Conservation (phyloP, 2,329 filamentous ascomycete genomes). For the Aspergillus puulaauensis region DNA sequence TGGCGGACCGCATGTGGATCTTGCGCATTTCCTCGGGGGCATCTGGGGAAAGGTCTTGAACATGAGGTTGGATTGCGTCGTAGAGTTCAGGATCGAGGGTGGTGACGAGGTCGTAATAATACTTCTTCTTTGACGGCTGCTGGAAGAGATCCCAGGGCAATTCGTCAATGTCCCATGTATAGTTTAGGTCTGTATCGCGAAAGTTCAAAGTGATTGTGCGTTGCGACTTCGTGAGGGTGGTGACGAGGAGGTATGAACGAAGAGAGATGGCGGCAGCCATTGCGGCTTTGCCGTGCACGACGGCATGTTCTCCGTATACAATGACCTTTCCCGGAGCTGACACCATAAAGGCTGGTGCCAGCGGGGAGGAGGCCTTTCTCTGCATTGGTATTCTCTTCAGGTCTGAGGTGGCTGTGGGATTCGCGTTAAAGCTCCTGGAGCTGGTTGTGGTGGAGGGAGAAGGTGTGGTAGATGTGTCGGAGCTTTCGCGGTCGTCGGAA, state of each 20-base stretch:
- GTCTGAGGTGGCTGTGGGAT: conserved; percentile 5
- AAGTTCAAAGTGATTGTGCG: conserved; percentile 86
- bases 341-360: conserved; percentile 92
- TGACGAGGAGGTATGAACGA: conserved; percentile 94
- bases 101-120: conserved; percentile 87
- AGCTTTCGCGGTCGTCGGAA: conserved; percentile 28
- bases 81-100: conserved; percentile 80
- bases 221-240: conserved; percentile 86
- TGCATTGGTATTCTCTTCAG: conserved; percentile 18
- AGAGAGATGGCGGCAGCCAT: conserved; percentile 94
- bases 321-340: conserved; percentile 98
- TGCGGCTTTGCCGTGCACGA: conserved; percentile 95
- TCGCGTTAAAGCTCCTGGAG: conserved; percentile 15
- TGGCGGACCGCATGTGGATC: conserved; percentile 78
- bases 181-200: conserved; percentile 82
- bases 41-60: conserved; percentile 66
- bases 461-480: conserved; percentile 29
- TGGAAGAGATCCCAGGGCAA: conserved; percentile 85
- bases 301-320: conserved; percentile 94
- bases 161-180: conserved; percentile 92
- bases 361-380: conserved; percentile 54
- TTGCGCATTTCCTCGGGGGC: conserved; percentile 72
- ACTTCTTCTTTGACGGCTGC: conserved; percentile 82
- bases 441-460: conserved; percentile 27
- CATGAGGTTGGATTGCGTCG: conserved; percentile 75